A percentile compares a stretch with the other conserved stretches of the same genome.
Evolutionary conservation across 2,329 filamentous ascomycete genomes (phyloP).

Genomic region (Cladosporium velox): DNA sequence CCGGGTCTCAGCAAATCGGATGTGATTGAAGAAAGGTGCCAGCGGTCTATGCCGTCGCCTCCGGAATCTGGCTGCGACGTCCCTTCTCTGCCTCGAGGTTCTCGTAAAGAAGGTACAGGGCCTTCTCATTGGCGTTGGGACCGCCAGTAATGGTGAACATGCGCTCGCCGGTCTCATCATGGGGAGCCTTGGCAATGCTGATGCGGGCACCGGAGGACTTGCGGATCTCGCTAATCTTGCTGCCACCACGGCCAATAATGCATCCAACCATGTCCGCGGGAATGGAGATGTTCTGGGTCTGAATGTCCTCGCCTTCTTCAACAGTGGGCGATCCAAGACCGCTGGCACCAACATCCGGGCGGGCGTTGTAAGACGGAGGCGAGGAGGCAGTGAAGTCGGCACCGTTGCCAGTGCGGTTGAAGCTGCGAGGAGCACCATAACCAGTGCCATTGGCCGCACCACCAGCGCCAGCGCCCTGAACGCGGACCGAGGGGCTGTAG

Average conservation of each 20-base stretch:
- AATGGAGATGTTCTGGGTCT: constrained; percentile 99
- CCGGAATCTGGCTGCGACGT: constrained; percentile 79
- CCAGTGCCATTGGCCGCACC: constrained; percentile 56
- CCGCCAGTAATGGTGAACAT: constrained; percentile 99
- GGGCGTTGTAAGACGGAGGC: constrained; percentile 69
- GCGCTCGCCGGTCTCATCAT: constrained; percentile 95
- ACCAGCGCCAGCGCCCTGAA: constrained; percentile 63
- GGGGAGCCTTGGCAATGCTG: constrained; percentile 94
- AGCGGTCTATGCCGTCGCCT: constrained; percentile 29
- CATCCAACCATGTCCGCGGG: constrained; percentile 99
- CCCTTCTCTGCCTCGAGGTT: constrained; percentile 99
- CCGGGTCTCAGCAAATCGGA: constrained; percentile 21
- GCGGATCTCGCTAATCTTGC: constrained; percentile 98
- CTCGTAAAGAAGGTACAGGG: constrained; percentile 94
- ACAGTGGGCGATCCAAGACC: constrained; percentile 79
- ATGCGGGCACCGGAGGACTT: constrained; percentile 96
- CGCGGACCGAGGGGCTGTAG: constrained; percentile 94
- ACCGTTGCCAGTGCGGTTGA: constrained; percentile 93
- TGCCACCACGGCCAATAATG: constrained; percentile 93
- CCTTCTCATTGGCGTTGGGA: constrained; percentile 89
- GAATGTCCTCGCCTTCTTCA: constrained; percentile 95
- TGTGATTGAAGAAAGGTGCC: constrained; percentile 19
- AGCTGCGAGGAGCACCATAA: constrained; percentile 59
- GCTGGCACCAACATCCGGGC: constrained; percentile 72
- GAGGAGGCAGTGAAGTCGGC: constrained; percentile 91